Conservation (phyloP, 1,139 yeast genomes). For the Candida sp. region DNA sequence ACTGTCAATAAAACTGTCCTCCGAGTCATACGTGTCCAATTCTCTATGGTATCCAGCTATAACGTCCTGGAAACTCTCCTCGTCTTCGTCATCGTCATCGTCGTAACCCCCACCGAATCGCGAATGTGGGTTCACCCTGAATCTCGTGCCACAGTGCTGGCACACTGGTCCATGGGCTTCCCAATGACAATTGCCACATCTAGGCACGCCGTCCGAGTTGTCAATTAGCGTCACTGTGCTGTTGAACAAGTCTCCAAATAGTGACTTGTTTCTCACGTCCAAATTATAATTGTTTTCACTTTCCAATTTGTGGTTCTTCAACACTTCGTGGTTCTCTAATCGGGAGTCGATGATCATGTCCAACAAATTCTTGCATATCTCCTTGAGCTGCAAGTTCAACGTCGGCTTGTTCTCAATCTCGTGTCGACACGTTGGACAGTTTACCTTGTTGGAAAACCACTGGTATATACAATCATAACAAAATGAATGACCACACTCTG, state of each 20-base stretch:
- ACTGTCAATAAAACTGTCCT: conserved; percentile 34
- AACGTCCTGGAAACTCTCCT: conserved; percentile 21
- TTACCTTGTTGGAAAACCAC: conserved; percentile 53
- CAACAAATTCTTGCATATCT: conserved; percentile 32
- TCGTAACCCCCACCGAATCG: conserved; percentile 21
- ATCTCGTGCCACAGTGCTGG: conserved; percentile 55
- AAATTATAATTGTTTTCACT: conserved; percentile 35
- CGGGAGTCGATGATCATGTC: conserved; percentile 33
- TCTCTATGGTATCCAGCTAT: conserved; percentile 14
- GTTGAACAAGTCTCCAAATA: conserved; percentile 56
- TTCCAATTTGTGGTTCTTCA: conserved; percentile 24
- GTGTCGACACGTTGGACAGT: conserved; percentile 62
- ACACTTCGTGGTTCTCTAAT: conserved; percentile 19
- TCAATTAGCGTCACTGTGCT: conserved; percentile 53
- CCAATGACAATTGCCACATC: conserved; percentile 87
- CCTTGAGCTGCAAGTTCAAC: conserved; percentile 47
- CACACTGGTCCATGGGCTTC: conserved; percentile 67
- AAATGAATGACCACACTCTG: conserved; percentile 49
- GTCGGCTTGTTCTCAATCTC: conserved; percentile 46
- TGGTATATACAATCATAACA: conserved; percentile 52
- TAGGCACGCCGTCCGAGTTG: conserved; percentile 74
- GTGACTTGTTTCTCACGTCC: conserved; percentile 35
- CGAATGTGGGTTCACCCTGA: conserved; percentile 23
- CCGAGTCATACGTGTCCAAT: conserved; percentile 26
- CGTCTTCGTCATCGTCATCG: conserved; percentile 25